These are phyloP conservation scores for Phytophthora tentaculata DNA, from an alignment of 352 stramenopile genomes.

Conservation along the genomic window DNA sequence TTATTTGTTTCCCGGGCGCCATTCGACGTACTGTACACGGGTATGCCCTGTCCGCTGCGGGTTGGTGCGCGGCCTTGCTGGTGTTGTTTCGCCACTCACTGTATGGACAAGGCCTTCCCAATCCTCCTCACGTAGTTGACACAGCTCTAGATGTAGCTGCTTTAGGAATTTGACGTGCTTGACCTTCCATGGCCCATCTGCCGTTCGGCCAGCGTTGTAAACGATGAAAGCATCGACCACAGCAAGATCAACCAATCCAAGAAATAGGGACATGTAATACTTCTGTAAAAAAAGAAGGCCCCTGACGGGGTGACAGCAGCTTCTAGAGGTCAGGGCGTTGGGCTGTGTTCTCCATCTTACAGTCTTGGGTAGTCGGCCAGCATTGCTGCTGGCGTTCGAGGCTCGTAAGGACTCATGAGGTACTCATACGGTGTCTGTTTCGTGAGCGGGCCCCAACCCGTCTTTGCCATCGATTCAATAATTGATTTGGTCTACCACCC, in stretches of 20 bases:
- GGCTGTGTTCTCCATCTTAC: too few relatives aligned
- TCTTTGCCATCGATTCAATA: too few relatives aligned
- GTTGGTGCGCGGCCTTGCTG: slow-evolving; percentile 1
- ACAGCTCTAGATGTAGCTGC: not conserved
- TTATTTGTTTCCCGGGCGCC: slow-evolving; percentile 7
- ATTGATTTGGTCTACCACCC: too few relatives aligned
- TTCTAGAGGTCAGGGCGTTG: too few relatives aligned
- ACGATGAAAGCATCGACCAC: slow-evolving; percentile 20
- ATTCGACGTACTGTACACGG: slow-evolving; percentile 9
- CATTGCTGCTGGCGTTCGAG: too few relatives aligned
- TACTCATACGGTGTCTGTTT: too few relatives aligned
- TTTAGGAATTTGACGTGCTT: slow-evolving; percentile 2
- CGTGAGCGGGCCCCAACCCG: too few relatives aligned
- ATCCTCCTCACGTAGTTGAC: slow-evolving; percentile 12
- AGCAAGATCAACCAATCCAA: slow-evolving; percentile 15
- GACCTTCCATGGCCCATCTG: not conserved
- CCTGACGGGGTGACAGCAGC: too few relatives aligned
- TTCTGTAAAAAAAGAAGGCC: not conserved
- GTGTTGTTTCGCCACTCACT: too few relatives aligned
- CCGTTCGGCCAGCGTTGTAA: slow-evolving; percentile 5
- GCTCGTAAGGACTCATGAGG: too few relatives aligned
- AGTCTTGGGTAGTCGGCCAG: too few relatives aligned
- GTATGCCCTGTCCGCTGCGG: not conserved
- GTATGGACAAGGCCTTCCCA: too few relatives aligned
- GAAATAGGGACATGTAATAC: slow-evolving; percentile 20